Evolutionary conservation across 2,329 filamentous ascomycete genomes (phyloP).

Genomic region (Apiospora saccharicola): DNA sequence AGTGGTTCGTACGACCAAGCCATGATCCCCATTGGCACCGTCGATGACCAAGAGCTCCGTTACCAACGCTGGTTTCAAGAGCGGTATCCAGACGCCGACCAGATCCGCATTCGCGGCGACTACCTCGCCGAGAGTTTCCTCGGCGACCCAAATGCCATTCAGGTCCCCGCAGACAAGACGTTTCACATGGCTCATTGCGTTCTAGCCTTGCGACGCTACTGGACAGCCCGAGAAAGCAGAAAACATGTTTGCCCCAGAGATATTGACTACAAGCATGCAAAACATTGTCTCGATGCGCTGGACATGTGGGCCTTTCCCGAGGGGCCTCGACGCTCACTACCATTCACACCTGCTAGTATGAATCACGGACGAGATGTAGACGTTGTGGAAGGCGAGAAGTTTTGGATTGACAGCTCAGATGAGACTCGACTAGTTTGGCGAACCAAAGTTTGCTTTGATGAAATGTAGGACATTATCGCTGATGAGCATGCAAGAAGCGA

Average conservation of each 20-base stretch:
- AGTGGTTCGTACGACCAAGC: conserved; percentile 28
- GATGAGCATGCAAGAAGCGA: too few species aligned
- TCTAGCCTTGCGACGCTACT: conserved; percentile 25
- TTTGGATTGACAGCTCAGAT: too few species aligned
- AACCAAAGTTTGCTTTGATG: too few species aligned
- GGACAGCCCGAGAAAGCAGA: conserved; percentile 22
- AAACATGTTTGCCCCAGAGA: conserved; percentile 27
- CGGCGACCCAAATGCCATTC: background rate
- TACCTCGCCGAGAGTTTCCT: conserved; percentile 17
- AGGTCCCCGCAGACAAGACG: conserved; percentile 21
- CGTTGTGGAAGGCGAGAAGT: too few species aligned
- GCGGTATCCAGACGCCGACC: conserved; percentile 23
- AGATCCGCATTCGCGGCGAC: conserved; percentile 9
- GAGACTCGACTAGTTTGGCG: too few species aligned
- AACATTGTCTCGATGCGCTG: conserved; percentile 26
- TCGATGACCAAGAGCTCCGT: conserved; percentile 24
- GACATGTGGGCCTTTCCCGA: conserved; percentile 19
- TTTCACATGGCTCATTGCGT: conserved; percentile 28
- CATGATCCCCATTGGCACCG: conserved; percentile 22
- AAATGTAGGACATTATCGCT: too few species aligned
- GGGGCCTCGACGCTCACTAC: too few species aligned
- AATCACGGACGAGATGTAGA: too few species aligned
- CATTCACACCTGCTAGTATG: too few species aligned
- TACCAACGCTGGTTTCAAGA: conserved; percentile 24
- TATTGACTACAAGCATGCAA: conserved; percentile 24